Percentiles rank a stretch among this genome's conserved stretches.
These are phyloP conservation scores for Fusarium albosuccineum DNA, from an alignment of 2,329 filamentous ascomycete species.

Conservation along the genomic window DNA sequence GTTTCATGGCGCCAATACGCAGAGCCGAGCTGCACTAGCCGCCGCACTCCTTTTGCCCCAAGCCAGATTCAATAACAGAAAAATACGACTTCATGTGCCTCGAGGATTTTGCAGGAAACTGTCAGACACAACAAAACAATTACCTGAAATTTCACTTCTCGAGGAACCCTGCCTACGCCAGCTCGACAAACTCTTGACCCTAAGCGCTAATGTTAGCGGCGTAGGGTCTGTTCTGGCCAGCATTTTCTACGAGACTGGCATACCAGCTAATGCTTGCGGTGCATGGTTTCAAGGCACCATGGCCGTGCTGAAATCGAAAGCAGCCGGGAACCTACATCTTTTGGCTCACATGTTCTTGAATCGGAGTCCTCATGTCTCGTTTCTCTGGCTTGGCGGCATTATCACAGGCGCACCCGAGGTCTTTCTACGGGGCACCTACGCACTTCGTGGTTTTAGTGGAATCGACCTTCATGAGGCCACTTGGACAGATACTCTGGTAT, in stretches of 20 bases:
- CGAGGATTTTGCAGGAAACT: neutral
- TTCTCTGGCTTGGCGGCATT: slow-evolving; percentile 15
- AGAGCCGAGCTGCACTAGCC: slow-evolving; percentile 11
- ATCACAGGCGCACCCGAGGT: slow-evolving; percentile 14
- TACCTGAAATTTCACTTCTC: neutral
- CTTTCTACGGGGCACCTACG: slow-evolving; percentile 1
- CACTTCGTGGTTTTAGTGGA: slow-evolving; percentile 1
- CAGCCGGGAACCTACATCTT: slow-evolving; percentile 1
- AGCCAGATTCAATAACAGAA: slow-evolving; percentile 11
- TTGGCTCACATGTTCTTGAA: slow-evolving; percentile 23
- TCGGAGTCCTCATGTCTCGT: slow-evolving; percentile 10
- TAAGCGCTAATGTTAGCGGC: slow-evolving; percentile 9
- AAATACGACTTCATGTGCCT: slow-evolving; percentile 5
- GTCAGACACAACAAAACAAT: neutral
- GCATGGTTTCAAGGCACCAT: slow-evolving; percentile 25
- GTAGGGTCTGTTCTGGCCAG: slow-evolving; percentile 21
- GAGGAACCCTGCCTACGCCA: neutral
- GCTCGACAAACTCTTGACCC: slow-evolving; percentile 16
- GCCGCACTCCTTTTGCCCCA: slow-evolving; percentile 12
- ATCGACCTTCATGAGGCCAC: slow-evolving; percentile 15
- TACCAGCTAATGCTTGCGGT: slow-evolving; percentile 20
- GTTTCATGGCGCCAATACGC: neutral
- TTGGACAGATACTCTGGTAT: slow-evolving; percentile 18
- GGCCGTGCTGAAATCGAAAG: slow-evolving; percentile 8
- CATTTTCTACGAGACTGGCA: slow-evolving; percentile 18